phyloP scores from a whole-genome alignment of 495 filamentous ascomycete species.

The Trichoderma virens region DNA sequence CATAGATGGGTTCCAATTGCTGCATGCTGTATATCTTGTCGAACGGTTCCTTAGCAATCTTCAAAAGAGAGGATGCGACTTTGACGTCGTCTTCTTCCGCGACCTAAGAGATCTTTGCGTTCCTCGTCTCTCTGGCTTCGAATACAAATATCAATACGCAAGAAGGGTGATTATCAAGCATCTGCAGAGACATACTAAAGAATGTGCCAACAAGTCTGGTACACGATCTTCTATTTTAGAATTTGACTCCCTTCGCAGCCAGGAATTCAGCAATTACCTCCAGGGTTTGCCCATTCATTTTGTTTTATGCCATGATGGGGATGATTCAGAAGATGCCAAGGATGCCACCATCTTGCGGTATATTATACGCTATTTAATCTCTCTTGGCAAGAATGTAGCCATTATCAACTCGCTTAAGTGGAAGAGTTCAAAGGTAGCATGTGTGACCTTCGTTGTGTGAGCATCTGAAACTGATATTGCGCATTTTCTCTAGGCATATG shows the following conservation, averaged over 20 bases:
- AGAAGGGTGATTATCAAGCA: conserved; percentile 57
- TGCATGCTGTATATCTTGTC: conserved; percentile 62
- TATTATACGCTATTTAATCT: conserved; percentile 15
- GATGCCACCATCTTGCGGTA: conserved; percentile 10
- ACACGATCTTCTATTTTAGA: conserved; percentile 25
- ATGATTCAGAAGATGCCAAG: not conserved
- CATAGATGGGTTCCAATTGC: conserved; percentile 56
- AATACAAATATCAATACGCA: conserved; percentile 51
- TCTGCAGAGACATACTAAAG: conserved; percentile 24
- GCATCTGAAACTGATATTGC: not conserved
- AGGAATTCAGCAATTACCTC: conserved; percentile 48
- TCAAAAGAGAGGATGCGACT: conserved; percentile 53
- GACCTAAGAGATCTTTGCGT: conserved; percentile 38
- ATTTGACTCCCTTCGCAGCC: conserved; percentile 39
- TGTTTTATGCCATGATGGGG: conserved; percentile 54
- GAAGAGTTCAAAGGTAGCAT: conserved; percentile 24
- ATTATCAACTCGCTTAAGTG: conserved; percentile 23
- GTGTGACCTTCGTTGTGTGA: not conserved
- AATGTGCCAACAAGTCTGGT: conserved; percentile 10
- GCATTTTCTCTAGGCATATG: not conserved
- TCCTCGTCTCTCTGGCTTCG: conserved; percentile 20
- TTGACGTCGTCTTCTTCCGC: conserved; percentile 63
- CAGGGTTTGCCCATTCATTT: conserved; percentile 47
- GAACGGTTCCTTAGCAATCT: conserved; percentile 57
- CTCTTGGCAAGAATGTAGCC: conserved; percentile 19